Evolutionary conservation across 441 rosid genomes (phyloP), one percentile per base, ranked within the genome.

Genomic region (Gossypium davidsonii): DNA sequence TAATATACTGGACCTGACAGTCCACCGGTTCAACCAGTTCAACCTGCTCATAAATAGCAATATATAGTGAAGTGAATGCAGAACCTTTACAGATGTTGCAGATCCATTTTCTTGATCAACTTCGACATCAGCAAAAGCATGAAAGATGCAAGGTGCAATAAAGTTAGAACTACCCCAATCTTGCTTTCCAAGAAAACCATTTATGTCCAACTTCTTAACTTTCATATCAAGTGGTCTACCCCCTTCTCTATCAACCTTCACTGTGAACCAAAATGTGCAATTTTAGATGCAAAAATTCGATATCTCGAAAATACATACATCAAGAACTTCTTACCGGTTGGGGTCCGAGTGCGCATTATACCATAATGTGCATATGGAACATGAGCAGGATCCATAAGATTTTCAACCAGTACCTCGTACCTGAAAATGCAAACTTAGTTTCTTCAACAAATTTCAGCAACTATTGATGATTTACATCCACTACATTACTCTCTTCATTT

Each of bases 371-470:
- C 97, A 79, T 92, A 94, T 15, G 94, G 97, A 78, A 90, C 94
- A 82, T 94, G 98, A 81, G 97, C 89, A 57, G 97, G 98, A 80
- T 94, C 98, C 97, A 92, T 90, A 44, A 94, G 88, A 74, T 94
- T 94, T 79, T 92, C 98, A 42, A 89, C 34, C 81, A 92, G 73
- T 42, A 94, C 88, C 70, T 94, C 98, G 31, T 94, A 92, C 85
- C 98, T 94, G 82, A 79, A 80, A 85, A 60, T 57, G 64, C 53
- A 77, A 70, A 71, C 65, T 17, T 58, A 53, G 5, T 7, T 60
- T 57, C 26, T 18, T 39, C 20, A 52, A 15, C 56, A 15, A 52
- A 52, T 15, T 53, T 53, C 58, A 53, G 23, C 58, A 53, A 53
- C 6, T 18, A 52, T 52, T 52, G 57, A 52, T 17, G 25, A 17